phyloP scores from a whole-genome alignment of 2,329 filamentous ascomycete genomes.

The Aspergillus puulaauensis region DNA sequence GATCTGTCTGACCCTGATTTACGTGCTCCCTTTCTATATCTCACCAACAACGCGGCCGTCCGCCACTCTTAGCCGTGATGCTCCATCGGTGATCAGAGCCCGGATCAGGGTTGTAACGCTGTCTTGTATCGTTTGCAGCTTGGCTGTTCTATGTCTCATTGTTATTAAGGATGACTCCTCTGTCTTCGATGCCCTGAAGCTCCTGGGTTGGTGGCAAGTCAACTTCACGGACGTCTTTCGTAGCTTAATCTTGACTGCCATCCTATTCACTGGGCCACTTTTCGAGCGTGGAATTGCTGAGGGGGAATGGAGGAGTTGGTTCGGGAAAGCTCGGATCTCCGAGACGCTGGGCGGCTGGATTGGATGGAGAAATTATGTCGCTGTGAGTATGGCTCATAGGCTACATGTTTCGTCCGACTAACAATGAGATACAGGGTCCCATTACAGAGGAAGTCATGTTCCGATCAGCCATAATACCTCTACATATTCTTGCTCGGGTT shows the following conservation, averaged over 20 bases:
- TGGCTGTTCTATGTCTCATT: constrained; percentile 67
- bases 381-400: constrained; percentile 55
- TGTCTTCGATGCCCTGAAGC: constrained; percentile 58
- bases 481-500: constrained; percentile 71
- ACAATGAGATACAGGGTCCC: constrained; percentile 60
- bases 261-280: constrained; percentile 81
- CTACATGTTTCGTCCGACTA: constrained; percentile 13
- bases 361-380: constrained; percentile 82
- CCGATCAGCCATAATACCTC: constrained; percentile 78
- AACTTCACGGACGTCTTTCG: constrained; percentile 63
- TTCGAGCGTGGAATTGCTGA: constrained; percentile 77
- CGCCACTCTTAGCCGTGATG: constrained; percentile 75
- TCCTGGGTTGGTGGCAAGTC: constrained; percentile 80
- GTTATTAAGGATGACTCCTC: constrained; percentile 53
- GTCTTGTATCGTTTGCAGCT: constrained; percentile 68
- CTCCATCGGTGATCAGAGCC: constrained; percentile 82
- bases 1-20: constrained; percentile 81
- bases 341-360: constrained; percentile 71
- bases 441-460: constrained; percentile 93
- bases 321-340: constrained; percentile 55
- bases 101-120: constrained; percentile 77
- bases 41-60: constrained; percentile 78
- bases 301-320: constrained; percentile 66
- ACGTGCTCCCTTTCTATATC: constrained; percentile 88
- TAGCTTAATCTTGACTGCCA: constrained; percentile 67